Conservation (phyloP, 2,329 filamentous ascomycete genomes). For the Aaosphaeria pasadenensis region DNA sequence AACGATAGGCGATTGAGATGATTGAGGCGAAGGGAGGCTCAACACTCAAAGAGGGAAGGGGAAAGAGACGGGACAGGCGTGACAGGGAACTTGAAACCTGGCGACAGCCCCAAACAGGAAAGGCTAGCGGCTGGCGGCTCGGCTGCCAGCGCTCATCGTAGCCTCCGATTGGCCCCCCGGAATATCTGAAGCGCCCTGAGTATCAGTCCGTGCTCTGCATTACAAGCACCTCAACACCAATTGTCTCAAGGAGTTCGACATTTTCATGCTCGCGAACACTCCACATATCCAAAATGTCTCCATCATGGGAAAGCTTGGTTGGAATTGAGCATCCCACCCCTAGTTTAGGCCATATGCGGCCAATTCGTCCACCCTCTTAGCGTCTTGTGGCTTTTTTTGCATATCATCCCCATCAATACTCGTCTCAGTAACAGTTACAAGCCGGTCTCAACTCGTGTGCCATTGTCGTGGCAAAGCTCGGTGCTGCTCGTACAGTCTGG, state of each 20-base stretch:
- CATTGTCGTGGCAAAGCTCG: slow-evolving; percentile 17
- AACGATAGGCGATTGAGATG: no score
- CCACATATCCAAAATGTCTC: slow-evolving; percentile 4
- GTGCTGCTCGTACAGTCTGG: slow-evolving; percentile 28
- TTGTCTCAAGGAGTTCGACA: slow-evolving; percentile 34
- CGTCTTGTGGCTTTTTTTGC: slow-evolving; percentile 17
- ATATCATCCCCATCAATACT: slow-evolving; percentile 21
- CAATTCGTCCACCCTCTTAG: slow-evolving; percentile 17
- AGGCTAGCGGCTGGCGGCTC: no score
- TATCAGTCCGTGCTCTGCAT: slow-evolving; percentile 18
- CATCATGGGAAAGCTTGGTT: slow-evolving; percentile 20
- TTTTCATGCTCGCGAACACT: slow-evolving; percentile 20
- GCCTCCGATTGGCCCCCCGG: neutral
- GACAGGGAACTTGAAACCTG: no score
- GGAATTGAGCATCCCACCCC: slow-evolving; percentile 14
- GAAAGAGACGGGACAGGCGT: no score
- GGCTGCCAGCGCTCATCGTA: no score
- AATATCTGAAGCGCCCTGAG: slow-evolving; percentile 13
- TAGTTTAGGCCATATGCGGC: slow-evolving; percentile 9
- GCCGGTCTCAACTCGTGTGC: slow-evolving; percentile 30
- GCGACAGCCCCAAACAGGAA: no score
- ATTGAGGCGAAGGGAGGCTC: no score
- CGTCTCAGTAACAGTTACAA: slow-evolving; percentile 32
- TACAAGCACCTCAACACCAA: slow-evolving; percentile 33
- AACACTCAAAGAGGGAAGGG: no score